Evolutionary conservation across 495 filamentous ascomycete genomes (phyloP).

Genomic region (Alectoria sarmentosa): DNA sequence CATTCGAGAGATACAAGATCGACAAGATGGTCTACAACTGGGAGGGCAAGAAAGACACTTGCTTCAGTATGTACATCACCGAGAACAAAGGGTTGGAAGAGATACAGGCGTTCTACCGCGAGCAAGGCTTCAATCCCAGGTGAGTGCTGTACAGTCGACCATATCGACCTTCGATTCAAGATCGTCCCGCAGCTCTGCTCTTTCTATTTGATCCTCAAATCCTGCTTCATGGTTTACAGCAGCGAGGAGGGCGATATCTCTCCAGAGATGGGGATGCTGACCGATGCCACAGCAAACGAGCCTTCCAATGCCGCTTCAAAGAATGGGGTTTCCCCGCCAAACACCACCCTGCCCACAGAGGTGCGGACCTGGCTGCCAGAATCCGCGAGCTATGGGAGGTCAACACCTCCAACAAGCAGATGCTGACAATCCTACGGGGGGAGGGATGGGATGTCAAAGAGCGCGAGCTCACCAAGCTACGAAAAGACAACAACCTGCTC

Average conservation of each 20-base stretch:
- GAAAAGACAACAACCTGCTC: conserved; percentile 56
- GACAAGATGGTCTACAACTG: conserved; percentile 66
- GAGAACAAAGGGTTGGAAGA: conserved; percentile 63
- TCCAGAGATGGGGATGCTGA: not conserved
- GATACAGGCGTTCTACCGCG: conserved; percentile 56
- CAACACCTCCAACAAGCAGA: conserved; percentile 62
- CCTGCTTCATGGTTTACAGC: not conserved
- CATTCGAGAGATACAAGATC: not conserved
- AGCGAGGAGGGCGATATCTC: not conserved
- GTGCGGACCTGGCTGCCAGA: conserved; percentile 54
- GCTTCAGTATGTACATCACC: conserved; percentile 65
- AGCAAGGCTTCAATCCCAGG: conserved; percentile 61
- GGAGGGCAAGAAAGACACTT: conserved; percentile 61
- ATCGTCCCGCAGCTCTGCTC: conserved; percentile 1
- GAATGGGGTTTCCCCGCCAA: conserved; percentile 73
- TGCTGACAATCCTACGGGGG: conserved; percentile 59
- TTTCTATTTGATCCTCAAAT: not conserved
- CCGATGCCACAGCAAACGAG: conserved; percentile 51
- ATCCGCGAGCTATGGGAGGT: conserved; percentile 70
- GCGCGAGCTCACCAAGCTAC: conserved; percentile 58
- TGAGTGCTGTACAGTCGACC: conserved; percentile 29
- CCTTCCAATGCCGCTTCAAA: conserved; percentile 66
- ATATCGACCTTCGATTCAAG: conserved; percentile 1
- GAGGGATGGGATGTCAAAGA: conserved; percentile 69
- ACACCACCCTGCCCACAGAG: conserved; percentile 61